Evolutionary conservation across 2,329 filamentous ascomycete species (phyloP), one percentile per base, ranked within the genome.

Genomic region (Dothideomycetes sp.): DNA sequence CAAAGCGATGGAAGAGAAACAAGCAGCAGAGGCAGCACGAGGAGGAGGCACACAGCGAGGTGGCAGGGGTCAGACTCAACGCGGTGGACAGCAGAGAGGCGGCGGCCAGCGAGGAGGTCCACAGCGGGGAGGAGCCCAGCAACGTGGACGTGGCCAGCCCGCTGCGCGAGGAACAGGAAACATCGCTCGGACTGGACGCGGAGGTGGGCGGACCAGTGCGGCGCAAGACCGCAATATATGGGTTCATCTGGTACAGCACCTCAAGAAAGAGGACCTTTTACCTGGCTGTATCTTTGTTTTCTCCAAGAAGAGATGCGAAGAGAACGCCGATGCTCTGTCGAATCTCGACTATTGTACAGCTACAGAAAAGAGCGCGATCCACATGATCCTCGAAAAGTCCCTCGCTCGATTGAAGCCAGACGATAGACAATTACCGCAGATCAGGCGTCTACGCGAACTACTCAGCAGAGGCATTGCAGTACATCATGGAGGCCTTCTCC

Each of bases 211-310:
- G 52, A 85, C 87, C 0, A 91, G 85, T 16, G 86, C 84, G 43
- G 87, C 87, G 0, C 91, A 98, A 60, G 91, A 98, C 63, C 88
- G 87, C 58, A 96, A 88, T 46, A 73, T 95, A 5, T 98, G 91
- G 91, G 89, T 96, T 27, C 85, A 95, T 54, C 73, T 98, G 30
- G 87, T 98, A 3, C 85, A 94, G 53, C 87, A 85, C 60, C 70
- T 98, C 39, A 84, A 80, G 52, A 94, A 94, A 59, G 77, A 87
- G 38, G 85, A 77, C 36, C 70, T 98, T 3, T 73, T 98, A 3
- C 91, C 91, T 1, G 86, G 84, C 7, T 96, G 89, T 58, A 94
- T 98, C 49, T 98, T 98, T 56, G 89, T 98, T 41, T 98, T 98
- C 61, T 98, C 91, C 3, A 98, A 96, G 66, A 94, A 91, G 62